Evolutionary conservation across 2,329 filamentous ascomycete species (phyloP), one percentile per base, ranked within the genome.

Genomic region (Pseudogymnoascus sp.): DNA sequence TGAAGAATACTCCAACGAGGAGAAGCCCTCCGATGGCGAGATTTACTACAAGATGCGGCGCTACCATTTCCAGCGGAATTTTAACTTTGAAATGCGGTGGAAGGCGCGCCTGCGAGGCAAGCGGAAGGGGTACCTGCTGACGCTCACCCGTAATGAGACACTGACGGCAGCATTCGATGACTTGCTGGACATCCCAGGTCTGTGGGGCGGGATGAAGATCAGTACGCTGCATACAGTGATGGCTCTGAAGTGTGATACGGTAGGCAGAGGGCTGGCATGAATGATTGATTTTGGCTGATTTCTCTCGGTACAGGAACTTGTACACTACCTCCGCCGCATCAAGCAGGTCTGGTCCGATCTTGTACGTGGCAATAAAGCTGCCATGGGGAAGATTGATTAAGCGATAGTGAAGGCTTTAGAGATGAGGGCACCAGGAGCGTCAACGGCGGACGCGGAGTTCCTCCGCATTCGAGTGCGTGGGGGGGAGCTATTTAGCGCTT

Each of bases 1-100:
- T 23, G 68, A 74, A 47, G 71, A 73, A 67, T 74, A 74, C 64
- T 60, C 68, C 6, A 72, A 72, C 42, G 63, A 73, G 64, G 67
- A 69, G 57, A 64, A 63, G 12, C 68, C 69, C 18, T 70, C 51
- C 1, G 18, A 45, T 45, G 40, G 18, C 18, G 40, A 45, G 40
- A 23, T 23, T 11, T 45, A 45, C 18, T 10, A 4, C 18, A 45
- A 45, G 40, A 45, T 45, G 12, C 18, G 18, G 2, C 10, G 10
- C 3, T 45, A 45, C 8, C 18, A 45, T 4, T 45, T 45, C 12
- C 10, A 45, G 11, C 18, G 11, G 5, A 23, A 45, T 11, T 23
- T 5, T 4, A 45, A 11, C 18, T 45, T 23, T 4, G 10, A 45
- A 23, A 23, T 11, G 18, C 21, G 18, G 5, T 45, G 18, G 18